Base-by-base conservation (phyloP, 2,329 filamentous ascomycete genomes). In the Aspergillus sp. region DNA sequence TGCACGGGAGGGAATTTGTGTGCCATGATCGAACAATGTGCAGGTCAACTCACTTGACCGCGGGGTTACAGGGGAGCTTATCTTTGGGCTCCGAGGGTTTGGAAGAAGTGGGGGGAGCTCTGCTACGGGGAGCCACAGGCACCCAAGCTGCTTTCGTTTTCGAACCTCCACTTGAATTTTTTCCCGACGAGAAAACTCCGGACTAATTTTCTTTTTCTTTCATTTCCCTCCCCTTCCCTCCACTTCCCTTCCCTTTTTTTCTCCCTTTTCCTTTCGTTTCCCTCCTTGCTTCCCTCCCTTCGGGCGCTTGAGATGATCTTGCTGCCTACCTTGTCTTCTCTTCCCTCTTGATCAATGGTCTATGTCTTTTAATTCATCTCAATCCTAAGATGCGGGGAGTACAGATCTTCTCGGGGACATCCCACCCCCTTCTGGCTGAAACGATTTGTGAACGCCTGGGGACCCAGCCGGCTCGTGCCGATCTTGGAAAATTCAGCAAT, bases 1-100 rank as follows among this genome's bases (percentile, higher is more conserved):
- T 97, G 88, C 27, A 98, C 86, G 64, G 89, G 83, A 59, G 93
- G 92, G 72, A 90, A 97, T 54, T 84, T 74, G 11, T 74, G 71
- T 55, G 81, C 74, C 82, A 84, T 84, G n/a, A 58, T 67, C 73
- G 54, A 49, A 39, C n/a, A 36, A 15, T 30, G 21, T 55, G 38
- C 8, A 50, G 47, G 21, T 2, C 25, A 15, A 39, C 10, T 19
- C 13, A 25, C 17, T 21, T 39, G 44, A 30, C 11, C 32, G 8
- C 21, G 27, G 56, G 25, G 25, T 23, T 38, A 25, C 25, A n/a
- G 32, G 32, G 32, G 39, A 42, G 36, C 36, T 39, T 50, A 23
- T 53, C 32, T 54, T n/a, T n/a, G 44, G 13, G 25, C 17, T 15
- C 13, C 8, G 38, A 30, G 32, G 21, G 17, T 38, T 19, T 36